Evolutionary conservation across 441 rosid genomes (phyloP).

Genomic region (Macaranga tanarius): DNA sequence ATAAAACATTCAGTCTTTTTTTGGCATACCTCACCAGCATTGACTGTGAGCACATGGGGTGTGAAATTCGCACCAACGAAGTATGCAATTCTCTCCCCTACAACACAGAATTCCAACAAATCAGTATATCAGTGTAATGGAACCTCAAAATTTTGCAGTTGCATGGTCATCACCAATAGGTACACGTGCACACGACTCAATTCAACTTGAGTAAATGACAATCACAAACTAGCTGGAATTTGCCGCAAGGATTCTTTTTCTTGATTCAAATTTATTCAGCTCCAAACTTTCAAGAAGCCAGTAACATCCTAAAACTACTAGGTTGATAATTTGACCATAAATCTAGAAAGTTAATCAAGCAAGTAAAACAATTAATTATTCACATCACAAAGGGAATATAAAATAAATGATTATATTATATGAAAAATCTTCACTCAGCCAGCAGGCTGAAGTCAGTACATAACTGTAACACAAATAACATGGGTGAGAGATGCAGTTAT

Average conservation of each 20-base stretch:
- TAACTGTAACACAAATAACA: no score
- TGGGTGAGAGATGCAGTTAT: no score
- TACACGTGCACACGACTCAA: neutral
- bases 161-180: constrained; percentile 9
- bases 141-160: neutral
- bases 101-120: constrained; percentile 19
- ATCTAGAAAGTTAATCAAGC: neutral
- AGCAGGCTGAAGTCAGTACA: no score
- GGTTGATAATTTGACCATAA: neutral
- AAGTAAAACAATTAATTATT: neutral
- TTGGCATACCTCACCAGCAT: constrained; percentile 82
- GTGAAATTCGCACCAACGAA: constrained; percentile 72
- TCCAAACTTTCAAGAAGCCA: neutral
- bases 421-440: no score
- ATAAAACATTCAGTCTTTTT: neutral
- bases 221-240: neutral
- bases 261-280: neutral
- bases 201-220: neutral
- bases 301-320: neutral
- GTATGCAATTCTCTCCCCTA: constrained; percentile 59
- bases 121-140: constrained; percentile 11
- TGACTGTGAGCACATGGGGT: constrained; percentile 81
- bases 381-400: neutral
- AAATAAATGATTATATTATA: no score
- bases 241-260: neutral